Percentiles rank a stretch among this genome's conserved stretches.
phyloP scores from a whole-genome alignment of 495 filamentous ascomycete species.

The Saxophila tyrrhenica region DNA sequence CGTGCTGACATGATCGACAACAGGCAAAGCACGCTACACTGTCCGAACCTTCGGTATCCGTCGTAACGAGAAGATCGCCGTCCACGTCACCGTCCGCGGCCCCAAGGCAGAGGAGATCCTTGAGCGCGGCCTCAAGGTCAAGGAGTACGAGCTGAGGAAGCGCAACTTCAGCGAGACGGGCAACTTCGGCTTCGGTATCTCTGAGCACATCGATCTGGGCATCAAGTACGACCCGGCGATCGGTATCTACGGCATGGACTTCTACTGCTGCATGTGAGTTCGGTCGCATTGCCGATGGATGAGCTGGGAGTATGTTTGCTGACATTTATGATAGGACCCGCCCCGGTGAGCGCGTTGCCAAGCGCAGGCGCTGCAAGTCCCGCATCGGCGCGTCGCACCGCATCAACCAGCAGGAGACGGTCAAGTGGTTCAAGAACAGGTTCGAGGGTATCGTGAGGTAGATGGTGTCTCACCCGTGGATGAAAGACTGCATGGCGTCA shows the following conservation, averaged over 20 bases:
- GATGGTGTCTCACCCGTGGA: conserved; percentile 22
- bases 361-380: conserved; percentile 80
- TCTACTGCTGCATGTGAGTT: conserved; percentile 97
- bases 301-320: conserved; percentile 11
- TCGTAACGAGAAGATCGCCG: conserved; percentile 99
- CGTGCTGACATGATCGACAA: neutral
- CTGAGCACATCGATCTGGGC: conserved; percentile 99
- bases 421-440: conserved; percentile 99
- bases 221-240: conserved; percentile 99
- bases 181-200: conserved; percentile 99
- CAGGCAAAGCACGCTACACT: conserved; percentile 99
- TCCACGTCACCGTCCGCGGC: conserved; percentile 98
- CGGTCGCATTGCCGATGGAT: neutral
- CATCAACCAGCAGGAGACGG: conserved; percentile 84
- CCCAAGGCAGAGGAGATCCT: conserved; percentile 99
- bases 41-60: conserved; percentile 99
- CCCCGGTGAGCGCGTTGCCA: conserved; percentile 93
- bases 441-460: conserved; percentile 97
- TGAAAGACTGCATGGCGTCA: neutral
- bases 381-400: conserved; percentile 77
- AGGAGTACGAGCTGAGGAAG: conserved; percentile 99
- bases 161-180: conserved; percentile 99
- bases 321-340: conserved; percentile 50
- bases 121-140: conserved; percentile 99
- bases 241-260: conserved; percentile 99